Conservation (phyloP, 2,329 filamentous ascomycete genomes). For the Ophiostoma fasciatum region DNA sequence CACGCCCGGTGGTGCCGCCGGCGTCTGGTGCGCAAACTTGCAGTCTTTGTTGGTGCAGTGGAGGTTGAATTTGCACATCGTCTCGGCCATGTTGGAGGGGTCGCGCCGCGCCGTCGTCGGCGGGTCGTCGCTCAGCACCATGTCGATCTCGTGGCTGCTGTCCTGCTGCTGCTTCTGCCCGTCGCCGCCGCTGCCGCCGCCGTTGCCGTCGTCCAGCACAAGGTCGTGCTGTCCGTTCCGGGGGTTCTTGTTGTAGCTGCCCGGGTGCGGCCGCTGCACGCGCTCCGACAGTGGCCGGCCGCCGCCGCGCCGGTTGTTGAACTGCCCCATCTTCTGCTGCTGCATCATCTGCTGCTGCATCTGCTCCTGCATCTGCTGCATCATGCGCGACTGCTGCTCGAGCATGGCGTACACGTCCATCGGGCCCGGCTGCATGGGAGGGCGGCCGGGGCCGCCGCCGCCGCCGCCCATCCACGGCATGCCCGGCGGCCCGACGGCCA, state of each 20-base stretch:
- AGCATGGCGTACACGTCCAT: conserved; percentile 57
- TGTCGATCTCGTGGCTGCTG: conserved; percentile 46
- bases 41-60: conserved; percentile 80
- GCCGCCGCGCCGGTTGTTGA: conserved; percentile 26
- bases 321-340: conserved; percentile 28
- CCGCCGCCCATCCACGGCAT: conserved; percentile 34
- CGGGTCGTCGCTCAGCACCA: conserved; percentile 21
- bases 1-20: conserved; percentile 64
- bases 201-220: conserved; percentile 22
- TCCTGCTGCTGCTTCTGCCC: conserved; percentile 18
- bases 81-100: conserved; percentile 45
- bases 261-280: conserved; percentile 39
- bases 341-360: conserved; percentile 35
- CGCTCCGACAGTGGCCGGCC: conserved; percentile 62
- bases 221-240: conserved; percentile 32
- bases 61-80: conserved; percentile 78
- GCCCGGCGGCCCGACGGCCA: conserved; percentile 16
- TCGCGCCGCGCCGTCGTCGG: conserved; percentile 31
- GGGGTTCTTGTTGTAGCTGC: conserved; percentile 35
- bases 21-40: conserved; percentile 87
- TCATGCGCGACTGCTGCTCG: conserved; percentile 77
- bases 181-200: conserved; percentile 19
- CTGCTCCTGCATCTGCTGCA: conserved; percentile 58
- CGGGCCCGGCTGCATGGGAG: conserved; percentile 26
- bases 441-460: conserved; percentile 26